phyloP scores from a whole-genome alignment of 805 yeast genomes.

The Tetrapisispora iriomotensis region DNA sequence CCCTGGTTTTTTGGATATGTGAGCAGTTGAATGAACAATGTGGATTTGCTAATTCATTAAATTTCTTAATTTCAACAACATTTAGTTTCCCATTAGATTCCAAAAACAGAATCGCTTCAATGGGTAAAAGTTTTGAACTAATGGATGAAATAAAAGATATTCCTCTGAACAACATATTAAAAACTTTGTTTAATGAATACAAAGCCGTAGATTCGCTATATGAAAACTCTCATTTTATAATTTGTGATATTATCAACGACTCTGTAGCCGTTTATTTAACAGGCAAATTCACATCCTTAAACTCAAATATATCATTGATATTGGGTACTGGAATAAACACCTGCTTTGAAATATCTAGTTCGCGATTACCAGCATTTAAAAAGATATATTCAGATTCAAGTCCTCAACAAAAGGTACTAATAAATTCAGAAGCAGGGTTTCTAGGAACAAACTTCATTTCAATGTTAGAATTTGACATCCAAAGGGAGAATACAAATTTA shows the following conservation, averaged over 20 bases:
- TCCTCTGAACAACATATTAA: slow-evolving; percentile 37
- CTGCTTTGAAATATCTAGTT: slow-evolving; percentile 30
- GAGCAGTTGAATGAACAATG: slow-evolving; percentile 1
- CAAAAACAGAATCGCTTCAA: slow-evolving; percentile 32
- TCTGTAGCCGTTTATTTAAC: slow-evolving; percentile 57
- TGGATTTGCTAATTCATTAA: slow-evolving; percentile 6
- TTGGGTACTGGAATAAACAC: slow-evolving; percentile 62
- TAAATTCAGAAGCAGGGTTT: slow-evolving; percentile 25
- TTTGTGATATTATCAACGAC: slow-evolving; percentile 48
- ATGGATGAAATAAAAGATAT: slow-evolving; percentile 33
- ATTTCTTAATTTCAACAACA: slow-evolving; percentile 27
- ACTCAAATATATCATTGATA: slow-evolving; percentile 42
- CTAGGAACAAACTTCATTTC: slow-evolving; percentile 14
- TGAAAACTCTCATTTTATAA: slow-evolving; percentile 25
- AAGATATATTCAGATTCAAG: background rate
- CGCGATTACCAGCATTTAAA: slow-evolving; percentile 10
- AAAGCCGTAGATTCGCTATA: background rate
- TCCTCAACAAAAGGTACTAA: slow-evolving; percentile 6
- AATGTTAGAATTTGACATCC: slow-evolving; percentile 15
- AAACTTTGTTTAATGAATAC: slow-evolving; percentile 23
- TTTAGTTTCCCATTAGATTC: slow-evolving; percentile 27
- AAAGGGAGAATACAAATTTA: background rate
- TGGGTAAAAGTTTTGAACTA: slow-evolving; percentile 54
- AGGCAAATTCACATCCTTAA: slow-evolving; percentile 28
- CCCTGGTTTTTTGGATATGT: slow-evolving; percentile 12